A percentile compares a stretch with the other conserved stretches of the same genome.
phyloP scores from a whole-genome alignment of 2,329 filamentous ascomycete genomes.

The Aurifilum marmelostoma region DNA sequence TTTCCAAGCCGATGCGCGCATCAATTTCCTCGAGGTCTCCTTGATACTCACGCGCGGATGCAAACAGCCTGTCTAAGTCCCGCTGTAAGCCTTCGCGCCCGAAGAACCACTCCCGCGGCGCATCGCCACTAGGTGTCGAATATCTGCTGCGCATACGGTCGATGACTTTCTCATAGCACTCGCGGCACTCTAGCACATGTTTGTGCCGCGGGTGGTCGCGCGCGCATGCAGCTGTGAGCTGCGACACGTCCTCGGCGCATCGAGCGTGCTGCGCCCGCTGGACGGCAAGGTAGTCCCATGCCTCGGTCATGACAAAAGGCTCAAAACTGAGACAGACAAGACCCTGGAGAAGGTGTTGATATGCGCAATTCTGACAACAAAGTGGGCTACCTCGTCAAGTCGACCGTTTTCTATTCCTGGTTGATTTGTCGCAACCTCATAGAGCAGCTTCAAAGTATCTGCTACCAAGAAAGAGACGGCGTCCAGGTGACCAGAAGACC shows the following conservation, averaged over 20 bases:
- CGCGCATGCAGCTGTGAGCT: constrained; percentile 48
- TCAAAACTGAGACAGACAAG: background rate
- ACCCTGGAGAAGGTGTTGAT: background rate
- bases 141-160: constrained; percentile 49
- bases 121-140: constrained; percentile 33
- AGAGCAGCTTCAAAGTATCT: background rate
- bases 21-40: constrained; percentile 52
- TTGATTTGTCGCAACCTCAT: background rate
- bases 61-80: constrained; percentile 53
- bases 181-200: constrained; percentile 49
- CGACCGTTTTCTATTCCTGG: background rate
- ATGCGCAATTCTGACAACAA: background rate
- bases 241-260: constrained; percentile 47
- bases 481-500: background rate
- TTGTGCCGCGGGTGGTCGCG: constrained; percentile 45
- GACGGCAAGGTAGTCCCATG: constrained; percentile 13
- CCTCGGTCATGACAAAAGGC: constrained; percentile 18
- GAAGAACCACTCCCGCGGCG: constrained; percentile 55
- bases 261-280: constrained; percentile 31
- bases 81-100: constrained; percentile 52
- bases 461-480: background rate
- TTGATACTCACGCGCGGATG: constrained; percentile 49
- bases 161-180: constrained; percentile 53
- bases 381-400: background rate
- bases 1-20: constrained; percentile 53